Conservation (phyloP, 2,329 filamentous ascomycete species). For the Penicillium psychrosexuale region DNA sequence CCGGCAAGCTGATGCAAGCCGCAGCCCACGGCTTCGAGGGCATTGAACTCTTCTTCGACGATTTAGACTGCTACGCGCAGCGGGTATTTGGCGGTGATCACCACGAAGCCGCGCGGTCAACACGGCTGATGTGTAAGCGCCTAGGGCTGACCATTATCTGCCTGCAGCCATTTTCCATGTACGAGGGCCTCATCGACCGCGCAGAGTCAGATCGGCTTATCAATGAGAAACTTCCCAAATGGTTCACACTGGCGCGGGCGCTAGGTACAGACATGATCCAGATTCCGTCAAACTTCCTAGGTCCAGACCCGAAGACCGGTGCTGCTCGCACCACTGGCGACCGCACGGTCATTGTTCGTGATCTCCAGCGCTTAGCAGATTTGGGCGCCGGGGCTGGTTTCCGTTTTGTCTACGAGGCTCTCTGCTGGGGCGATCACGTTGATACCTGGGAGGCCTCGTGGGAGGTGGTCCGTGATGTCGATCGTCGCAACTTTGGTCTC, state of each 20-base stretch:
- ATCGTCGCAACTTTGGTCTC: constrained; percentile 72
- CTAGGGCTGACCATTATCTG: constrained; percentile 44
- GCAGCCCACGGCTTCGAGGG: constrained; percentile 40
- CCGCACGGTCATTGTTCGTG: constrained; percentile 20
- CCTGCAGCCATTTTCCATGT: constrained; percentile 74
- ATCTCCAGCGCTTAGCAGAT: constrained; percentile 57
- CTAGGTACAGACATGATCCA: constrained; percentile 70
- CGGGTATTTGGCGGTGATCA: constrained; percentile 24
- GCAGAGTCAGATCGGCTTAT: constrained; percentile 56
- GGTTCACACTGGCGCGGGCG: constrained; percentile 64
- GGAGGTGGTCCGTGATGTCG: constrained; percentile 63
- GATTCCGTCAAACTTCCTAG: constrained; percentile 68
- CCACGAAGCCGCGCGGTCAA: constrained; percentile 30
- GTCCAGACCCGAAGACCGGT: constrained; percentile 34
- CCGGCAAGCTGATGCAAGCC: constrained; percentile 67
- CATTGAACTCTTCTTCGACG: constrained; percentile 40
- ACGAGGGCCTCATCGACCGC: constrained; percentile 68
- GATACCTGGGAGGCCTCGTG: constrained; percentile 71
- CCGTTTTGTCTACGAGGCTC: constrained; percentile 64
- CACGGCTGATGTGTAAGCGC: constrained; percentile 49
- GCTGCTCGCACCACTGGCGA: constrained; percentile 38
- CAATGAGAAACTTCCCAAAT: constrained; percentile 60
- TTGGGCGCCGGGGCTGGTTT: constrained; percentile 51
- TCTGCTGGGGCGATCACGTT: constrained; percentile 67
- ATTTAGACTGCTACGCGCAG: constrained; percentile 31